Base-by-base conservation (phyloP, 176 grass and related monocot species). In the Aegilops speltoides region DNA sequence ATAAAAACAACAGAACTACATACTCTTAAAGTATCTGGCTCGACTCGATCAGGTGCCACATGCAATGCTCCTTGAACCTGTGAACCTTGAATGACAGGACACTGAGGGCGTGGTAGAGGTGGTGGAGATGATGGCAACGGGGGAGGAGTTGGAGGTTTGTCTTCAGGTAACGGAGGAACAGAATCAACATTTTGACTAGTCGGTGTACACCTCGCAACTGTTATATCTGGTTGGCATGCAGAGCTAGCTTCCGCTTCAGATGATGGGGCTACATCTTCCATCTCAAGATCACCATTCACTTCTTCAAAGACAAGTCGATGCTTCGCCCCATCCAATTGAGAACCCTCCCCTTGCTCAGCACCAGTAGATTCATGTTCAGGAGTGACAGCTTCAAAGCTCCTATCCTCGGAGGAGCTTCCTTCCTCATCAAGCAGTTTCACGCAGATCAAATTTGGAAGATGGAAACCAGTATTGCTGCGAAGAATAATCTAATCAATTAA, bases 281-380 rank as follows among this genome's bases (percentile, higher is more conserved):
- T 98, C 89, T 98, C 97, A 67, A 93, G 92, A 46, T 98, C 97
- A 87, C 92, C 97, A 59, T 98, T 89, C 56, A 98, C 90, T 57
- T 96, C 97, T 85, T 93, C 94, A 67, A 98, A 78, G 36, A 96
- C 86, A 31, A 89, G 88, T 79, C 89, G 92, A 86, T 98, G 94
- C 57, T 90, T 95, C 15, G 61, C 73, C 68, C 73, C 29, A 77
- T 88, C 87, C 84, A 80, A 69, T 29, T 93, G 80, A 78, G 59
- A 81, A 25, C 24, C 64, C 31, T 38, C 86, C 32, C 48, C 86
- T 59, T 85, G 91, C 60, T 91, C 93, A 92, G 85, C 84, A 79
- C 68, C 77, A 20, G 64, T 52, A 65, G 79, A 66, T 81, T 89
- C 81, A 68, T 66, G 81, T 84, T 96, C 96, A 84, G 96, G 96